Evolutionary conservation across 2,329 filamentous ascomycete genomes (phyloP).

Genomic region (Biscogniauxia sp.): DNA sequence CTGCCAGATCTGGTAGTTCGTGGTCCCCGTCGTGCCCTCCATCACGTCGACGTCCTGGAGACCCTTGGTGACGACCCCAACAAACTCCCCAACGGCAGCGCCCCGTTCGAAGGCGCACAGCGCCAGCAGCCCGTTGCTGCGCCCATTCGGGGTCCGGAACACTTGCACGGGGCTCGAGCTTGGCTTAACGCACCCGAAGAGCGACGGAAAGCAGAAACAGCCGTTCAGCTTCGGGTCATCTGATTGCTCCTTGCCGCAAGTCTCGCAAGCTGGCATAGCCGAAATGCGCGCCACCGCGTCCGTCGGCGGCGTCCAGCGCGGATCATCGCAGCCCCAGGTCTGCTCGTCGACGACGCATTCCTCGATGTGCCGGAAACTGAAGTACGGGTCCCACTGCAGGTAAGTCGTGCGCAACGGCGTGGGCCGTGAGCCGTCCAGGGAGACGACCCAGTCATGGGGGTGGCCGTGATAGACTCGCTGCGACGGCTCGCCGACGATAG

Average conservation of each 20-base stretch:
- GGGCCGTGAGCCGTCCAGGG: conserved; percentile 38
- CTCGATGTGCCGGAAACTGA: conserved; percentile 48
- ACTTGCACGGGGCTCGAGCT: conserved; percentile 46
- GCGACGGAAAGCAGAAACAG: conserved; percentile 52
- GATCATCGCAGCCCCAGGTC: conserved; percentile 48
- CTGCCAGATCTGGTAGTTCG: conserved; percentile 57
- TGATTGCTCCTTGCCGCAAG: conserved; percentile 48
- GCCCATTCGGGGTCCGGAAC: conserved; percentile 49
- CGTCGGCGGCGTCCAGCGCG: conserved; percentile 38
- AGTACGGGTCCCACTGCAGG: conserved; percentile 43
- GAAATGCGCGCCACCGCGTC: conserved; percentile 22
- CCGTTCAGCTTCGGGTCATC: conserved; percentile 46
- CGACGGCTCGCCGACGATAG: conserved; percentile 43
- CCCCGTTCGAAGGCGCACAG: conserved; percentile 49
- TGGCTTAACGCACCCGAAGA: conserved; percentile 46
- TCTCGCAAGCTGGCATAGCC: conserved; percentile 37
- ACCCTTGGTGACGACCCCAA: conserved; percentile 52
- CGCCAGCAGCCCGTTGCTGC: conserved; percentile 52
- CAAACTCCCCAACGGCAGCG: conserved; percentile 52
- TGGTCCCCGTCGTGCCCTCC: conserved; percentile 39
- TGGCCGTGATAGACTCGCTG: conserved; percentile 44
- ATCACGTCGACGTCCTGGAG: conserved; percentile 54
- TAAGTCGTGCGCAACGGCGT: conserved; percentile 46
- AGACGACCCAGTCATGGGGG: conserved; percentile 52
- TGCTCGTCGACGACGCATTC: conserved; percentile 47